phyloP scores from a whole-genome alignment of 176 grass and related monocot species.

The Lolium rigidum region DNA sequence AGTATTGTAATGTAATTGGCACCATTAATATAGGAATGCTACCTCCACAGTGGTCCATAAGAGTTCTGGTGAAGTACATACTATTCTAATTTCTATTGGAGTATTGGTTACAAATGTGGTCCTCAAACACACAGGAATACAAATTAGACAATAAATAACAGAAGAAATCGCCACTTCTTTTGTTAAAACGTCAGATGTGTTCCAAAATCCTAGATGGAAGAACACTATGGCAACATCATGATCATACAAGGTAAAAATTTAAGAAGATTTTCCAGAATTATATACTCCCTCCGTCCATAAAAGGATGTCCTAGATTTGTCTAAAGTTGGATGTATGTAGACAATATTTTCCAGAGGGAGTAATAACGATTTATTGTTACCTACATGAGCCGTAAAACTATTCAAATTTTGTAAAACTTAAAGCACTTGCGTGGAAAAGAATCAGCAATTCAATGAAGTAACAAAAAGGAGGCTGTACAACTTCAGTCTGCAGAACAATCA shows the following conservation, averaged over 20 bases:
- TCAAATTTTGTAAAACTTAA: neutral
- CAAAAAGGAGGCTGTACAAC: neutral
- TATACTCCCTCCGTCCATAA: neutral
- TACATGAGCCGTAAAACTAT: neutral
- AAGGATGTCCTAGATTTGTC: no score
- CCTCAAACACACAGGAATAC: neutral
- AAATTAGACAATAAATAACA: slow-evolving; percentile 28
- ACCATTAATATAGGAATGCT: neutral
- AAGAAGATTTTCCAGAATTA: neutral
- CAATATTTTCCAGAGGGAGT: no score
- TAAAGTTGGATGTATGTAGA: no score
- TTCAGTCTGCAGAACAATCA: neutral
- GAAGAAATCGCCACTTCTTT: neutral
- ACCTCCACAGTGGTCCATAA: neutral
- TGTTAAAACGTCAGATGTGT: slow-evolving; percentile 12
- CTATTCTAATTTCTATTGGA: slow-evolving; percentile 1
- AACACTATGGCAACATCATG: neutral
- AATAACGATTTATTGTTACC: neutral
- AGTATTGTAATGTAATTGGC: neutral
- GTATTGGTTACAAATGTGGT: neutral
- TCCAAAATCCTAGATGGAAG: neutral
- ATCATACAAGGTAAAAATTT: slow-evolving; percentile 4
- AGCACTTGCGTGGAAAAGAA: neutral
- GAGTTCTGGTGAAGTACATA: neutral
- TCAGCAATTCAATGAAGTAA: neutral